These are phyloP conservation scores for Fistulifera pelliculosa DNA, from an alignment of 108 stramenopile genomes.

Conservation along the genomic window DNA sequence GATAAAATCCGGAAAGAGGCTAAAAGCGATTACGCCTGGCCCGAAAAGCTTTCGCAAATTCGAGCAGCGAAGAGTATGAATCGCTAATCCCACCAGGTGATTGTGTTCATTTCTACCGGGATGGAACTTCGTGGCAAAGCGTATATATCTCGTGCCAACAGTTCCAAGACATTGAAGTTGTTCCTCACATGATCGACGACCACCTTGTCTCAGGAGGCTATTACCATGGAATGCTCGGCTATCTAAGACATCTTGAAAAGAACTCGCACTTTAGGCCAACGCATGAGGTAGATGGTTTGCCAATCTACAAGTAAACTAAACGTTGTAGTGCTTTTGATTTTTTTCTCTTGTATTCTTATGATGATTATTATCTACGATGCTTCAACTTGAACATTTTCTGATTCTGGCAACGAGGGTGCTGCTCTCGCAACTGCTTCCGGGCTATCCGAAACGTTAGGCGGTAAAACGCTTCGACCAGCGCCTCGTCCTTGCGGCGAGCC, in stretches of 20 bases:
- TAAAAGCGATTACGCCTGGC: background rate
- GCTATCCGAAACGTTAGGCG: too few relatives aligned
- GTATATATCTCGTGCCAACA: slow-evolving; percentile 12
- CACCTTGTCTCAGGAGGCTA: slow-evolving; percentile 26
- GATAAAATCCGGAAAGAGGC: background rate
- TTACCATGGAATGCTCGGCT: slow-evolving; percentile 13
- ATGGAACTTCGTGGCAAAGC: slow-evolving; percentile 21
- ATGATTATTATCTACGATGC: too few relatives aligned
- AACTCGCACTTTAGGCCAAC: background rate
- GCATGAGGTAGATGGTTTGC: too few relatives aligned
- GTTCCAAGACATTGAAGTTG: slow-evolving; percentile 27
- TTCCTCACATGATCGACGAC: slow-evolving; percentile 26
- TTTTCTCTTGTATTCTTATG: too few relatives aligned
- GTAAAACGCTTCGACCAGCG: too few relatives aligned
- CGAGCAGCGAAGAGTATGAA: slow-evolving; percentile 8
- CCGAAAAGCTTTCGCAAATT: background rate
- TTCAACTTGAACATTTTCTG: too few relatives aligned
- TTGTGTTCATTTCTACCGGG: slow-evolving; percentile 33
- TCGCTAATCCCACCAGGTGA: slow-evolving; percentile 29
- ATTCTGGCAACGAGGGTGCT: too few relatives aligned
- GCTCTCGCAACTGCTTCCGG: too few relatives aligned
- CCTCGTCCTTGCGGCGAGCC: too few relatives aligned
- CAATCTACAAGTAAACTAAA: too few relatives aligned
- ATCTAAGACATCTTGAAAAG: slow-evolving; percentile 9
- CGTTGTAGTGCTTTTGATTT: too few relatives aligned